Evolutionary conservation across 1,139 yeast species (phyloP), one percentile per base, ranked within the genome.

Genomic region (Sugiyamaella novakii): DNA sequence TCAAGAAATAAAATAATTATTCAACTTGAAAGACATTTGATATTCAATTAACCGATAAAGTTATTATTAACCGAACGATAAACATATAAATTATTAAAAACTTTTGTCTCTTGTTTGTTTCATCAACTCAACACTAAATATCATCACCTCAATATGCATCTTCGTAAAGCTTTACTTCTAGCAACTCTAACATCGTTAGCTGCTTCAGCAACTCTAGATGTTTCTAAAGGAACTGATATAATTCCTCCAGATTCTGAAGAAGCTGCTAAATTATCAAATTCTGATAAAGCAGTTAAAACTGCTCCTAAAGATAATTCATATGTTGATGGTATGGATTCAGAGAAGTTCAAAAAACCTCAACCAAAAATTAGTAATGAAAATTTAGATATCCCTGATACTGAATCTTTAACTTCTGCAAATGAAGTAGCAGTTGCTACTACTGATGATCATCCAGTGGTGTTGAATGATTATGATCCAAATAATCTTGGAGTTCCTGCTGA

Each of bases 401-500:
- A 58, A 37, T 50, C 53, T 6, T 36, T 46, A 21, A 47, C 49
- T 22, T 46, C 50, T 15, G 53, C 42, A 38, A 58, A 51, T n/a
- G 57, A 45, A 5, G 48, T 46, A 10, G 52, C 43, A 6, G 57
- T 42, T 5, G 61, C 54, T 2, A 56, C 60, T 8, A 59, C 62
- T 10, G 64, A 59, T 40, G 60, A 62, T 41, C 62, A 64, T 36
- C 67, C 70, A 2, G 67, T 63, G 14, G 69, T 67, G 22, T 61
- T 67, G 37, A 67, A 67, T 54, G 73, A 69, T 53, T 69, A 68
- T 48, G 71, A 69, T 53, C 72, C 72, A 8, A 64, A 60, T 47
- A 64, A 69, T 24, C 58, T 68, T 33, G 72, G 72, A 3, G 66
- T 63, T 6, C 51, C 62, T 10, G 57, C 63, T 12, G 64, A 60